Conservation (phyloP, 805 yeast genomes). For the Starmerella sirachaensis region DNA sequence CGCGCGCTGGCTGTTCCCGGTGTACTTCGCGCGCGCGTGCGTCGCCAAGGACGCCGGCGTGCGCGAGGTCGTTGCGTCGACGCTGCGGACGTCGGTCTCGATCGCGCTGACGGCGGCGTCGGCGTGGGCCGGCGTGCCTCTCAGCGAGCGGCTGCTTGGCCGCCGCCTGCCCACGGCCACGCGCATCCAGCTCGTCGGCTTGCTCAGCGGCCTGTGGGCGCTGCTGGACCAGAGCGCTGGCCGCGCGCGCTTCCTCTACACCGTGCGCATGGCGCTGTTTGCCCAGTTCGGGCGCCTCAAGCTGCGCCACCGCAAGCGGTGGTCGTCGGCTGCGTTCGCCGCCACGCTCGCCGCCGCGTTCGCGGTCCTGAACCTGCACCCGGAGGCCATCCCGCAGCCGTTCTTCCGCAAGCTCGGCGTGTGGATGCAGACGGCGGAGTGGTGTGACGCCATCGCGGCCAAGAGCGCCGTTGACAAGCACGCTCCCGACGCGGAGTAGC, state of each 20-base stretch:
- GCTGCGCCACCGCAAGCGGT: constrained; percentile 22
- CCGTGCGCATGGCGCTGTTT: constrained; percentile 29
- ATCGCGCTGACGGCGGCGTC: constrained; percentile 26
- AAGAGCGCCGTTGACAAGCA: neutral
- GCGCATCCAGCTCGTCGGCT: constrained; percentile 33
- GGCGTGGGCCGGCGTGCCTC: constrained; percentile 32
- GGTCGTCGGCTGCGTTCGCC: constrained; percentile 28
- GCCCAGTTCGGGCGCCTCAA: constrained; percentile 29
- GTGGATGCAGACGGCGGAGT: constrained; percentile 27
- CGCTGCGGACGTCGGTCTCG: constrained; percentile 24
- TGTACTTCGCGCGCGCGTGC: constrained; percentile 21
- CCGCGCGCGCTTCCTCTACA: constrained; percentile 28
- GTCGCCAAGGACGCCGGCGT: constrained; percentile 2
- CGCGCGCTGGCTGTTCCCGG: constrained; percentile 25
- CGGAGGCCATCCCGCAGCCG: constrained; percentile 20
- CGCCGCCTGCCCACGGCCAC: constrained; percentile 24
- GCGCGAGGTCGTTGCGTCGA: constrained; percentile 14
- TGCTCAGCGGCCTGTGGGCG: constrained; percentile 34
- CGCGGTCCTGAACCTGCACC: constrained; percentile 15
- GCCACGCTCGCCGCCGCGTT: constrained; percentile 24
- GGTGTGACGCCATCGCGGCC: constrained; percentile 18
- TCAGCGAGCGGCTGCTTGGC: constrained; percentile 27
- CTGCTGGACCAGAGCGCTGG: constrained; percentile 28
- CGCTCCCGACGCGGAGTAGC: too few relatives aligned
- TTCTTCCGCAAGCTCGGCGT: constrained; percentile 24